Evolutionary conservation across 768 basidiomycete species (phyloP).

Genomic region (Omphalotus guepiniiformis): DNA sequence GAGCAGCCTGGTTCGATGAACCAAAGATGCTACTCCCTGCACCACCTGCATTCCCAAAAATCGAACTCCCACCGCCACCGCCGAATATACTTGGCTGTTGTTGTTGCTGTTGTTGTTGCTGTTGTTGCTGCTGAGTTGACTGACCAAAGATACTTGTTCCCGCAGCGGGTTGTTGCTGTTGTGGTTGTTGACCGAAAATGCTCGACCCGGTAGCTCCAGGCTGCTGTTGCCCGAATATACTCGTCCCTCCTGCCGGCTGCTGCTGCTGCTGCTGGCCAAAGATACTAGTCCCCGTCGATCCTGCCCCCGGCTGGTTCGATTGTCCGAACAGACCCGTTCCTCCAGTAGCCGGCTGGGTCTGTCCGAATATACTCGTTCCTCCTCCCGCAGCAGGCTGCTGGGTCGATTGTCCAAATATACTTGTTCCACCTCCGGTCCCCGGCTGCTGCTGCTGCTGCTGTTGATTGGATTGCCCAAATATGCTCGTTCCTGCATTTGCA

Average conservation of each 20-base stretch:
- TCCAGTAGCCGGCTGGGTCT: slow-evolving; percentile 12
- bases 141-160: slow-evolving; percentile 26
- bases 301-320: slow-evolving; percentile 15
- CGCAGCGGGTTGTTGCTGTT: slow-evolving; percentile 22
- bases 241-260: slow-evolving; percentile 16
- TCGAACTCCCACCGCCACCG: slow-evolving; percentile 6
- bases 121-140: slow-evolving; percentile 19
- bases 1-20: slow-evolving; percentile 21
- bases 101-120: slow-evolving; percentile 21
- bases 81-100: slow-evolving; percentile 24
- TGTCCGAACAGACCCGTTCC: slow-evolving; percentile 27
- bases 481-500: slow-evolving; percentile 18
- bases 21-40: slow-evolving; percentile 15
- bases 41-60: no score
- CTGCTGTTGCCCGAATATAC: slow-evolving; percentile 24
- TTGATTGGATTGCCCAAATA: slow-evolving; percentile 20
- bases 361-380: slow-evolving; percentile 6
- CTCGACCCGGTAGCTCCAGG: slow-evolving; percentile 19
- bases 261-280: slow-evolving; percentile 21
- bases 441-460: slow-evolving; percentile 14
- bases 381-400: slow-evolving; percentile 4
- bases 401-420: slow-evolving; percentile 16
- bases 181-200: slow-evolving; percentile 27
- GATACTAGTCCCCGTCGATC: slow-evolving; percentile 14
- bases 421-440: slow-evolving; percentile 2